Base-by-base conservation (phyloP, 495 filamentous ascomycete genomes). In the Glutinoglossum americanum region DNA sequence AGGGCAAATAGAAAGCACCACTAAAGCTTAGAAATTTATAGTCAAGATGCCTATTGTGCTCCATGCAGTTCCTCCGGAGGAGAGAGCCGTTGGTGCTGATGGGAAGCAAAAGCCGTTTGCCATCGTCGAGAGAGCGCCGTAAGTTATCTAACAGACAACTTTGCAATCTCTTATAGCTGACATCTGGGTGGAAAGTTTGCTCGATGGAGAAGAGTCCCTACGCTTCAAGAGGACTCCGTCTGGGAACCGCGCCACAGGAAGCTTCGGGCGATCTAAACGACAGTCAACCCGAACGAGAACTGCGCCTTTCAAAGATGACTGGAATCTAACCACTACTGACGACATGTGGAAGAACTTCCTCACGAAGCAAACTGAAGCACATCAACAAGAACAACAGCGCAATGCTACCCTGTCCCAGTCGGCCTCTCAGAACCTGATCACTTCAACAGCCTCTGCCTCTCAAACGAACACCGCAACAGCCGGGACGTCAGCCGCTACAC, bases 61-160 rank as follows among this genome's bases (percentile, higher is more conserved):
- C 51, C 80, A 84, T 64, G 76, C 74, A 47, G 80, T 84, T 25
- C 80, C 79, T n/a, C 74, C 73, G 23, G 72, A 77, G 65, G 80
- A 83, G 66, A 74, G 78, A 60, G 80, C 78, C 32, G 68, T 72
- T 62, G 79, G 81, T 62, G 72, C 78, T 26, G 73, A 76, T 47
- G 80, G 80, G 39, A 53, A 53, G 54, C 33, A 39, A n/a, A 56
- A 74, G 76, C 61, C 67, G 71, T 49, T 61, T 83, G 57, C 80
- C 78, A 33, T 83, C 78, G 79, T 77, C 70, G 13, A 78, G 79
- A 62, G 72, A 79, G 35, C 79, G 75, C 54, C 54, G 39, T 56
- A 45, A 39, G 32, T 39, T 27, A 39, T 26, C 54, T n/a, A 32
- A 45, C 3, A 21, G 10, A 23, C 45, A 15, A 56, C 15, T 30